phyloP scores from a whole-genome alignment of 2,329 filamentous ascomycete species.

The Cladophialophora yegresii region DNA sequence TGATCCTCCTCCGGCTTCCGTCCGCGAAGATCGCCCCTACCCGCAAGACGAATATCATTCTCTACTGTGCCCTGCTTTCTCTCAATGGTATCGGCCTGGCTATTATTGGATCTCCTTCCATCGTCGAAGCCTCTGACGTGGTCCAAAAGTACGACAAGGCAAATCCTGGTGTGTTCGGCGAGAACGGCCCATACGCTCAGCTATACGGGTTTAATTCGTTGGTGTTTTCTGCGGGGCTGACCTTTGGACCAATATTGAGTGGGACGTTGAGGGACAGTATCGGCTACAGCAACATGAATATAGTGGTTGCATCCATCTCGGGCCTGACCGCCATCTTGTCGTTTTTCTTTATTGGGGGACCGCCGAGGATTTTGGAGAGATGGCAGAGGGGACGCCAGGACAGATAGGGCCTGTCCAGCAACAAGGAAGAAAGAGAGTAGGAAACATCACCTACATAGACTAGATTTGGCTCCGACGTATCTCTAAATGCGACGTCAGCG shows the following conservation, averaged over 20 bases:
- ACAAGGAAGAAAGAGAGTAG: background rate
- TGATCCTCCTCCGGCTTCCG: conserved; percentile 37
- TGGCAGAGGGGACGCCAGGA: conserved; percentile 1
- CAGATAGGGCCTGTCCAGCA: conserved; percentile 12
- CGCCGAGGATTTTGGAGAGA: conserved; percentile 18
- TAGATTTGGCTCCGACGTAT: background rate
- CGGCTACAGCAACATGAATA: conserved; percentile 36
- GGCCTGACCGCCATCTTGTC: conserved; percentile 32
- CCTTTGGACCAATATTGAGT: conserved; percentile 57
- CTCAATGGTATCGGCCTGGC: conserved; percentile 57
- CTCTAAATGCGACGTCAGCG: background rate
- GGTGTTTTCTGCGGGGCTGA: conserved; percentile 61
- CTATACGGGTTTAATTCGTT: conserved; percentile 67
- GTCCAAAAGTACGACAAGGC: conserved; percentile 58
- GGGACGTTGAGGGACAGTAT: conserved; percentile 30
- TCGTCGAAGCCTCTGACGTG: conserved; percentile 60
- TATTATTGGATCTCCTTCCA: conserved; percentile 55
- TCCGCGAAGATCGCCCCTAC: conserved; percentile 40
- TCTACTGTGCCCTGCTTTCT: conserved; percentile 51
- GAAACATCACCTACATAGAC: background rate
- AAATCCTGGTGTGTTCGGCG: conserved; percentile 59
- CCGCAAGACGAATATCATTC: conserved; percentile 41
- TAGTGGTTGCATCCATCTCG: conserved; percentile 30
- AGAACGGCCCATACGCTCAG: conserved; percentile 63
- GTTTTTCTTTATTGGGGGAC: conserved; percentile 33